Percentiles rank a stretch among this genome's conserved stretches.
Evolutionary conservation across 352 stramenopile species (phyloP).

Genomic region (Globisporangium middletonii): DNA sequence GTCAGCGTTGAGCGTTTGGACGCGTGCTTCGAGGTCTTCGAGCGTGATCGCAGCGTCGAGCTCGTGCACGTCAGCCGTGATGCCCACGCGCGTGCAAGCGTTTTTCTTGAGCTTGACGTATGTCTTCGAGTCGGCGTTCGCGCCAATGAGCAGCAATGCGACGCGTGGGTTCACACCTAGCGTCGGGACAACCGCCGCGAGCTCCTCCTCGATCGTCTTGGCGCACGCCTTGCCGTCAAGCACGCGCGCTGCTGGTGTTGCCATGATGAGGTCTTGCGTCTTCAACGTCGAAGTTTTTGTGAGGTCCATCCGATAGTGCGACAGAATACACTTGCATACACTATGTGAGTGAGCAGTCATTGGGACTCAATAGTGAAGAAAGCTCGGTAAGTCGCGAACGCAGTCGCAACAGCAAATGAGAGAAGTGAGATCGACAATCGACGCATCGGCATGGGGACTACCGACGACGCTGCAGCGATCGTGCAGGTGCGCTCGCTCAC

Average conservation of each 20-base stretch:
- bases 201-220: slow-evolving; percentile 56
- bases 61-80: slow-evolving; percentile 79
- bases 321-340: too few relatives aligned
- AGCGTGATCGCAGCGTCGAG: slow-evolving; percentile 34
- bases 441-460: background rate
- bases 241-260: slow-evolving; percentile 9
- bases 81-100: slow-evolving; percentile 92
- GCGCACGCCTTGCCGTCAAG: slow-evolving; percentile 66
- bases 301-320: background rate
- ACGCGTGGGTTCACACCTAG: slow-evolving; percentile 65
- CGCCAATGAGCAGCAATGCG: slow-evolving; percentile 91
- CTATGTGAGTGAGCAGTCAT: too few relatives aligned
- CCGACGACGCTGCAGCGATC: background rate
- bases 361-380: too few relatives aligned
- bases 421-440: background rate
- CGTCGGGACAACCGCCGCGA: slow-evolving; percentile 36
- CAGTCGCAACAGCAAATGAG: too few relatives aligned
- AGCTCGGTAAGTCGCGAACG: too few relatives aligned
- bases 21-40: slow-evolving; percentile 50
- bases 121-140: slow-evolving; percentile 83
- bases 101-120: slow-evolving; percentile 98
- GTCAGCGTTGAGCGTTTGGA: slow-evolving; percentile 85
- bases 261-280: background rate
- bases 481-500: background rate
- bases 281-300: slow-evolving; percentile 10